Percentiles rank a stretch among this genome's conserved stretches.
phyloP scores from a whole-genome alignment of 2,329 filamentous ascomycete species.

The Ramichloridium luteum region DNA sequence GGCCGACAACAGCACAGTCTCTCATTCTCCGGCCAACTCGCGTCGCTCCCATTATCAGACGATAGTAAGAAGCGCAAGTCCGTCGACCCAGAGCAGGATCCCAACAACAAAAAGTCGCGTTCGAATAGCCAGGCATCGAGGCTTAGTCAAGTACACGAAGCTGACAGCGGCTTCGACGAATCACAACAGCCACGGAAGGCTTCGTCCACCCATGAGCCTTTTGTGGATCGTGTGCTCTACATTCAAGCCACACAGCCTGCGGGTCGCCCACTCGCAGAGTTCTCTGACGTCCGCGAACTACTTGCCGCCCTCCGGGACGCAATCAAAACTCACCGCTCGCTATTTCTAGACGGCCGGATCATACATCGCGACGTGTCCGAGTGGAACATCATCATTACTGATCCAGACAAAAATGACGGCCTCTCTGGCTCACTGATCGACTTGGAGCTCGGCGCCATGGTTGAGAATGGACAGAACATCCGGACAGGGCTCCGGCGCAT shows the following conservation, averaged over 20 bases:
- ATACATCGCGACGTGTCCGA: slow-evolving; percentile 2
- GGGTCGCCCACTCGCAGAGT: slow-evolving; percentile 1
- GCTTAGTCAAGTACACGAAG: slow-evolving; percentile 1
- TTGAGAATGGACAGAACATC: slow-evolving; percentile 1
- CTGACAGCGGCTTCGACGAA: not conserved
- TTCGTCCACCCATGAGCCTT: not conserved
- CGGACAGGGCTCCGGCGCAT: slow-evolving; percentile 1
- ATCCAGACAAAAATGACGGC: slow-evolving; percentile 1
- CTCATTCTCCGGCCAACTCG: slow-evolving; percentile 1
- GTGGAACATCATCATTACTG: slow-evolving; percentile 2
- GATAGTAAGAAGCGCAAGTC: slow-evolving; percentile 1
- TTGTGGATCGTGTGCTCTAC: slow-evolving; percentile 1
- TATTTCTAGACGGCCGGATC: slow-evolving; percentile 1
- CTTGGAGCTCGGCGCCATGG: slow-evolving; percentile 1
- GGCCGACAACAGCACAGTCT: slow-evolving; percentile 1
- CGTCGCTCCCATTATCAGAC: slow-evolving; percentile 1
- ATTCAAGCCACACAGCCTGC: slow-evolving; percentile 1
- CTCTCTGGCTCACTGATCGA: slow-evolving; percentile 1
- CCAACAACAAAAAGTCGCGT: slow-evolving; percentile 1
- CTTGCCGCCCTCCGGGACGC: slow-evolving; percentile 1
- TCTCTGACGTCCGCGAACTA: slow-evolving; percentile 1
- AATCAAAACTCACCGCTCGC: slow-evolving; percentile 2
- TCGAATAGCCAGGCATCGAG: slow-evolving; percentile 1
- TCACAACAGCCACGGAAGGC: slow-evolving; percentile 1
- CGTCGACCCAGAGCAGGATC: not conserved